Evolutionary conservation across 495 filamentous ascomycete species (phyloP).

Genomic region (Neurospora sp.): DNA sequence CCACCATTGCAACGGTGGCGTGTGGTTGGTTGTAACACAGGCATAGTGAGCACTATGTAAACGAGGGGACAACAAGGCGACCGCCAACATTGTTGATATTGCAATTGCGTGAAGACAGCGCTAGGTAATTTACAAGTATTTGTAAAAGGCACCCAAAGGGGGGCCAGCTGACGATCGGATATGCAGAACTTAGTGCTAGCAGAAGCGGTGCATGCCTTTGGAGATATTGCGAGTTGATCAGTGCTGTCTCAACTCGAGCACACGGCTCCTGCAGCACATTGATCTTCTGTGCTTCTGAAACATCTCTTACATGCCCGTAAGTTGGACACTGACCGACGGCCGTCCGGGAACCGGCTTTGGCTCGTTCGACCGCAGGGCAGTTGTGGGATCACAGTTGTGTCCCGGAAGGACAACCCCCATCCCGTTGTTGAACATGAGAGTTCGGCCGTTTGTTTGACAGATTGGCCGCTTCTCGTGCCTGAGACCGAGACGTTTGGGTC

Average conservation of each 20-base stretch:
- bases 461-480: not conserved
- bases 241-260: not conserved
- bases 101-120: not conserved
- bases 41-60: not conserved
- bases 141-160: not conserved
- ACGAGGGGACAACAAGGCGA: not conserved
- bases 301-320: not conserved
- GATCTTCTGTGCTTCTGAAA: not conserved
- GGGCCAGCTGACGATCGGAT: not conserved
- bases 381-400: not conserved
- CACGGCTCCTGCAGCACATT: not conserved
- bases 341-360: not conserved
- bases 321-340: not conserved
- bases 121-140: not conserved
- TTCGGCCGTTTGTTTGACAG: not conserved
- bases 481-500: not conserved
- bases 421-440: not conserved
- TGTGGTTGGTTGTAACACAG: not conserved
- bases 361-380: not conserved
- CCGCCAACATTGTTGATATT: not conserved
- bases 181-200: not conserved
- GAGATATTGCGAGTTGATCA: not conserved
- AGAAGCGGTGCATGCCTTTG: not conserved
- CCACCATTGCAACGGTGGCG: not conserved
- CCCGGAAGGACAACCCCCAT: not conserved